phyloP scores from a whole-genome alignment of 192 early-diverging fungal species.

The Haplosporangium gracile region DNA sequence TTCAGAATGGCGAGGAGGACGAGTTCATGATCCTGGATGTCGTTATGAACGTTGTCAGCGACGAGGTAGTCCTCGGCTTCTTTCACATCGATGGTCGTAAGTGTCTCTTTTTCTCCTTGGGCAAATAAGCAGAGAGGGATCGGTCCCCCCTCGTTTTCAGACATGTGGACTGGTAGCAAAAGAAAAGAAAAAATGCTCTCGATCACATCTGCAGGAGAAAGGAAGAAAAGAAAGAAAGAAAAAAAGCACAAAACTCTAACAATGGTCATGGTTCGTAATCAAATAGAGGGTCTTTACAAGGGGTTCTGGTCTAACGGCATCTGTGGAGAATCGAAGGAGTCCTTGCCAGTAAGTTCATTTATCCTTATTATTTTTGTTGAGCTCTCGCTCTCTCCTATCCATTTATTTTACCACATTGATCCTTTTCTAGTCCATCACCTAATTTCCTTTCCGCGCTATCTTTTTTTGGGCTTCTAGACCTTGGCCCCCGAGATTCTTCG shows the following conservation, averaged over 20 bases:
- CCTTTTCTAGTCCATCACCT: background rate
- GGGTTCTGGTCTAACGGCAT: slow-evolving; percentile 57
- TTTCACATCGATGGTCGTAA: slow-evolving; percentile 62
- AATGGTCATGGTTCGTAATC: background rate
- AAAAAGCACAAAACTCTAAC: slow-evolving; percentile 2
- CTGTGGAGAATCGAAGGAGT: slow-evolving; percentile 52
- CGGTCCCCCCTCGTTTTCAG: background rate
- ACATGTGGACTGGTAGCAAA: background rate
- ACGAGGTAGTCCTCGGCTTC: slow-evolving; percentile 60
- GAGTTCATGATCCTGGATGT: slow-evolving; percentile 60
- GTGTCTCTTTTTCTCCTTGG: background rate
- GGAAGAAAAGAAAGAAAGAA: background rate
- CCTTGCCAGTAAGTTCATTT: slow-evolving; percentile 32
- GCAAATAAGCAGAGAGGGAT: background rate
- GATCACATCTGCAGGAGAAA: background rate
- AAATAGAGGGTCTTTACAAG: slow-evolving; percentile 51
- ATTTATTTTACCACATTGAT: background rate
- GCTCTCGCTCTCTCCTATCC: background rate
- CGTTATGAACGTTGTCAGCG: slow-evolving; percentile 61
- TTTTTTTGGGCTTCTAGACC: slow-evolving; percentile 16
- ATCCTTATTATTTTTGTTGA: background rate
- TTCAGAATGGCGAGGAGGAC: slow-evolving; percentile 40
- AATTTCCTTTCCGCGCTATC: background rate
- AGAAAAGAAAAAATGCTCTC: background rate
- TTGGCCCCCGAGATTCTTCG: slow-evolving; percentile 47